Evolutionary conservation across 306 rosid species (phyloP).

Genomic region (Lathyrus aphaca): DNA sequence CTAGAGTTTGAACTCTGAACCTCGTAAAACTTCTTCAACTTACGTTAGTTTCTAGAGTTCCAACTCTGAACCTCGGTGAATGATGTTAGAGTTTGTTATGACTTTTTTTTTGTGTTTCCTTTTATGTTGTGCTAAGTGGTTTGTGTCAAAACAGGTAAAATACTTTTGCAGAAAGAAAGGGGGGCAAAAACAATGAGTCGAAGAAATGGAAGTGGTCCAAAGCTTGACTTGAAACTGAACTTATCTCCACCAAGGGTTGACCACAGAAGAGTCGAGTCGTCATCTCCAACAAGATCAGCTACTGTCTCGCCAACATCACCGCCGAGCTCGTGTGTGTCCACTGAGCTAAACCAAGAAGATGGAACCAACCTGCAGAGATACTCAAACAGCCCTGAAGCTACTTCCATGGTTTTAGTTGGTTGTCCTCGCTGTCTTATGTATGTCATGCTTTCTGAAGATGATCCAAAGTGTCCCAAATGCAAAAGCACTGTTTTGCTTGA

Average conservation of each 20-base stretch:
- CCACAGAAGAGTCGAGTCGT: slow-evolving; percentile 40
- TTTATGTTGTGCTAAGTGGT: slow-evolving; percentile 14
- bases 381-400: slow-evolving; percentile 71
- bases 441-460: slow-evolving; percentile 78
- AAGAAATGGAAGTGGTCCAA: slow-evolving; percentile 66
- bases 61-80: neutral
- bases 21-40: neutral
- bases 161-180: slow-evolving; percentile 10
- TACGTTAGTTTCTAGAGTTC: neutral
- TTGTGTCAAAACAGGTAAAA: slow-evolving; percentile 27
- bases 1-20: neutral
- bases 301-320: slow-evolving; percentile 75
- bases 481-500: slow-evolving; percentile 90
- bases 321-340: slow-evolving; percentile 79
- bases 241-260: slow-evolving; percentile 76
- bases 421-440: slow-evolving; percentile 94
- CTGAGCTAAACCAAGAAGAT: slow-evolving; percentile 66
- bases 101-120: slow-evolving; percentile 1
- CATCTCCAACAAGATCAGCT: slow-evolving; percentile 62
- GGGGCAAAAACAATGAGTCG: slow-evolving; percentile 56
- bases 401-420: slow-evolving; percentile 81
- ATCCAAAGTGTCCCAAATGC: slow-evolving; percentile 92
- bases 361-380: slow-evolving; percentile 31
- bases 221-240: slow-evolving; percentile 85
- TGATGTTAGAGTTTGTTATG: neutral